Base-by-base conservation (phyloP, 2,329 filamentous ascomycete species). In the Coniochaeta sp. region DNA sequence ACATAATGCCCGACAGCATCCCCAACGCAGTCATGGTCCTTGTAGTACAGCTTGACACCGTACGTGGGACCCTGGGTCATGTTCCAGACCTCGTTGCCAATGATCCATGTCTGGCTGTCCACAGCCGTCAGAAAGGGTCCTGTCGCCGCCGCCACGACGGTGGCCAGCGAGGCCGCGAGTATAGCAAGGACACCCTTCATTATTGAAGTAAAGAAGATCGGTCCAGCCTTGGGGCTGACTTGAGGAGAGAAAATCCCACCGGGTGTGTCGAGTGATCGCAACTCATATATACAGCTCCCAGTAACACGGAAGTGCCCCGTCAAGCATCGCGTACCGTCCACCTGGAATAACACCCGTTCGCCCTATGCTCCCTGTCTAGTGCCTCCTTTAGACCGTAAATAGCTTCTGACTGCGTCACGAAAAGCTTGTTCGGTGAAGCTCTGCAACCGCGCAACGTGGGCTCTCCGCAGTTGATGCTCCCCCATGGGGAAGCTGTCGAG, bases 61-160 rank as follows among this genome's bases (percentile, higher is more conserved):
- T 70, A 69, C 4, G 60, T 63, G 12, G 62, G 62, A 36, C 67
- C 67, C 58, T 70, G 68, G 3, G 67, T 71, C 57, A 71, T 62
- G 56, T 70, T 70, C 69, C 69, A 70, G 44, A 68, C 44, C 52
- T 67, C 68, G 42, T 72, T 72, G 34, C 70, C 70, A 56, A 72
- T 69, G 28, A 71, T 59, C 69, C 69, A 71, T 9, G 65, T 71
- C 60, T 67, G 61, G 19, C 58, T 65, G 59, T 67, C 61, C 16
- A 70, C 60, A 55, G 70, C 64, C 17, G 55, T 64, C 28, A 72
- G 58, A 57, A 71, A 72, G 19, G 70, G 68, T 38, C 57, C 62
- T 22, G 60, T 61, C 3, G 58, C 52, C 24, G 57, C 57, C 34
- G 22, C 32, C 22, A 50, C 57, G 36, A 16, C 42, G 42, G 40